These are phyloP conservation scores for Solanum corneliomulleri DNA, from an alignment of 257 asterid genomes.

Conservation along the genomic window DNA sequence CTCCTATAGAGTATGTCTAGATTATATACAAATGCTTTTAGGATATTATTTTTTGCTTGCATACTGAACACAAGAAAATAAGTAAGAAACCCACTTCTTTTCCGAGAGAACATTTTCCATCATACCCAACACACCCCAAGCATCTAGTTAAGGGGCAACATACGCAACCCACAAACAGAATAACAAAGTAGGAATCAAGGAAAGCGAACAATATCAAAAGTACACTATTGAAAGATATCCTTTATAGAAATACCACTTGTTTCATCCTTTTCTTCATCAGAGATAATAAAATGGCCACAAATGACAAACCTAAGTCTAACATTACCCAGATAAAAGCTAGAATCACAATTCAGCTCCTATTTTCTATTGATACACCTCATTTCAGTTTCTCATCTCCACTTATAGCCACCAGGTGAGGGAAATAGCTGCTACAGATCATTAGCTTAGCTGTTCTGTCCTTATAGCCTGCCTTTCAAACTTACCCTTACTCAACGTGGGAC, in stretches of 20 bases:
- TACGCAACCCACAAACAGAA: neutral
- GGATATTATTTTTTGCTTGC: neutral
- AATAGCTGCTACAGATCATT: neutral
- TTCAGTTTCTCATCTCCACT: neutral
- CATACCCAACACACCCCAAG: neutral
- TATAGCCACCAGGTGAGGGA: neutral
- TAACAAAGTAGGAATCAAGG: neutral
- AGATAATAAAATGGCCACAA: neutral
- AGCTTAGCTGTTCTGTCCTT: neutral
- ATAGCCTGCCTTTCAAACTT: neutral
- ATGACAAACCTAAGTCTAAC: neutral
- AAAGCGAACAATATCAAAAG: neutral
- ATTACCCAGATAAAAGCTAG: neutral
- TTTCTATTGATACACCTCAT: neutral
- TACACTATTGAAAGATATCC: neutral
- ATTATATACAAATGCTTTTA: neutral
- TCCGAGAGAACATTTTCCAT: neutral
- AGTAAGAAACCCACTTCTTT: neutral
- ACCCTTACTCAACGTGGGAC: neutral
- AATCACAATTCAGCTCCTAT: neutral
- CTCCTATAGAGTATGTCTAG: neutral
- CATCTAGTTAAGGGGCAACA: neutral
- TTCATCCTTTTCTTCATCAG: neutral
- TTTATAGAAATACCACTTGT: neutral
- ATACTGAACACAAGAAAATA: neutral